phyloP scores from a whole-genome alignment of 306 rosid genomes.

The Aeschynomene evenia region DNA sequence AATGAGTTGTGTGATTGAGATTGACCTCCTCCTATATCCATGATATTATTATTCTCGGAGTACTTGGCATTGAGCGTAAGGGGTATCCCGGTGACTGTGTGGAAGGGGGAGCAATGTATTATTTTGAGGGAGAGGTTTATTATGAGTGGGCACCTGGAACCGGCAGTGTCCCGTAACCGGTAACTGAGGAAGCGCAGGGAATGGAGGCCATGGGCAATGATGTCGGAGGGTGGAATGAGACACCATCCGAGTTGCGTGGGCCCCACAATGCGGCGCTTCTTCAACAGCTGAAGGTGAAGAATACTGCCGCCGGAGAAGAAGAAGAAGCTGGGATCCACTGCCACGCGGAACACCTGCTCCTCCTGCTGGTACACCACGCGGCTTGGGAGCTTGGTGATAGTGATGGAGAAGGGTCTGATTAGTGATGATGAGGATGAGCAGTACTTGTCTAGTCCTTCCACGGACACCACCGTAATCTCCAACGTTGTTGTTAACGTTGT shows the following conservation, averaged over 20 bases:
- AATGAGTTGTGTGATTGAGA: not conserved
- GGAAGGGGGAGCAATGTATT: not conserved
- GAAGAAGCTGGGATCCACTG: conserved; percentile 47
- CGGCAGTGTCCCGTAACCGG: conserved; percentile 61
- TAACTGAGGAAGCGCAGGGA: conserved; percentile 48
- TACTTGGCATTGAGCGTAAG: not conserved
- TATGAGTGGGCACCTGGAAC: conserved; percentile 39
- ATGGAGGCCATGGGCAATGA: conserved; percentile 11
- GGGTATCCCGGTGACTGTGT: not conserved
- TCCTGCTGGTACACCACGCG: conserved; percentile 12
- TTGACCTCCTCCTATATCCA: no score
- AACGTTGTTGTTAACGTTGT: conserved; percentile 35
- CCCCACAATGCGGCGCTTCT: conserved; percentile 42
- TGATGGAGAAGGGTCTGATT: conserved; percentile 48
- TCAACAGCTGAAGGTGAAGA: conserved; percentile 45
- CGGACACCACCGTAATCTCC: conserved; percentile 51
- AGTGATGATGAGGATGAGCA: conserved; percentile 20
- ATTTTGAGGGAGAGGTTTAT: conserved; percentile 47
- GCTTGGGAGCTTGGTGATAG: conserved; percentile 39
- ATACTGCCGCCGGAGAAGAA: conserved; percentile 23
- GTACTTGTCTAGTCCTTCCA: conserved; percentile 41
- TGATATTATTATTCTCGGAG: no score
- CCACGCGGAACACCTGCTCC: conserved; percentile 50
- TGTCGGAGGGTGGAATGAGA: conserved; percentile 48
- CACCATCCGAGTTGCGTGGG: conserved; percentile 50